Percentiles rank a stretch among this genome's conserved stretches.
These are phyloP conservation scores for Tetrapisispora iriomotensis DNA, from an alignment of 805 yeast genomes.

Conservation along the genomic window DNA sequence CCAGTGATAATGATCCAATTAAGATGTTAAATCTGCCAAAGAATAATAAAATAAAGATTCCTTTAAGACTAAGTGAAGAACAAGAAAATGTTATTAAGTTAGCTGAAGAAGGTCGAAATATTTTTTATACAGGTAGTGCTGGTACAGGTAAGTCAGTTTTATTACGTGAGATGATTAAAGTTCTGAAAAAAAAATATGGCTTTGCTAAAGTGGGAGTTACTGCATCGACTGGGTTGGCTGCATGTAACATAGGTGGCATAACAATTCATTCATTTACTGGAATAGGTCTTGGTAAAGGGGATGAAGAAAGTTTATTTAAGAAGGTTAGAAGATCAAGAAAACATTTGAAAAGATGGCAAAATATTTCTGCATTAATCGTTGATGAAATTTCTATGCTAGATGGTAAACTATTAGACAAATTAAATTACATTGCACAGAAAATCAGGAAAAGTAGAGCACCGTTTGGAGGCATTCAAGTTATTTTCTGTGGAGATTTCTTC, in stretches of 20 bases:
- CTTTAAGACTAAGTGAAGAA: slow-evolving; percentile 41
- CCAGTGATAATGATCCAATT: slow-evolving; percentile 8
- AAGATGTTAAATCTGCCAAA: slow-evolving; percentile 12
- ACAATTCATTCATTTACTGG: slow-evolving; percentile 73
- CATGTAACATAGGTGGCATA: slow-evolving; percentile 71
- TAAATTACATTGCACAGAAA: slow-evolving; percentile 48
- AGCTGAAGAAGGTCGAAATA: slow-evolving; percentile 52
- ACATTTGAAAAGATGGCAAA: slow-evolving; percentile 45
- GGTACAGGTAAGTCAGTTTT: slow-evolving; percentile 96
- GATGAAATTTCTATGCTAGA: slow-evolving; percentile 81
- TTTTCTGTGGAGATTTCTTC: slow-evolving; percentile 73
- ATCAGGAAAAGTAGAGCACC: slow-evolving; percentile 41
- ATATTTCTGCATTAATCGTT: slow-evolving; percentile 49
- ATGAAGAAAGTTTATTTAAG: slow-evolving; percentile 35
- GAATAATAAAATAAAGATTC: slow-evolving; percentile 20
- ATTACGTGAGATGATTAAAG: slow-evolving; percentile 52
- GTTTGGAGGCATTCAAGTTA: slow-evolving; percentile 73
- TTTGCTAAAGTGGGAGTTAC: slow-evolving; percentile 56
- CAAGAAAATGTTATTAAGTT: slow-evolving; percentile 57
- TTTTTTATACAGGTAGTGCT: slow-evolving; percentile 95
- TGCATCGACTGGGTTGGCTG: slow-evolving; percentile 80
- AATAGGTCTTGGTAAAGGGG: slow-evolving; percentile 60
- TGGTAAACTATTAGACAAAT: slow-evolving; percentile 53
- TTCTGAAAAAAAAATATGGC: slow-evolving; percentile 38
- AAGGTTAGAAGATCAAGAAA: slow-evolving; percentile 46